These are phyloP conservation scores for Trichoderma lentiforme DNA, from an alignment of 2,329 filamentous ascomycete species.

Conservation along the genomic window DNA sequence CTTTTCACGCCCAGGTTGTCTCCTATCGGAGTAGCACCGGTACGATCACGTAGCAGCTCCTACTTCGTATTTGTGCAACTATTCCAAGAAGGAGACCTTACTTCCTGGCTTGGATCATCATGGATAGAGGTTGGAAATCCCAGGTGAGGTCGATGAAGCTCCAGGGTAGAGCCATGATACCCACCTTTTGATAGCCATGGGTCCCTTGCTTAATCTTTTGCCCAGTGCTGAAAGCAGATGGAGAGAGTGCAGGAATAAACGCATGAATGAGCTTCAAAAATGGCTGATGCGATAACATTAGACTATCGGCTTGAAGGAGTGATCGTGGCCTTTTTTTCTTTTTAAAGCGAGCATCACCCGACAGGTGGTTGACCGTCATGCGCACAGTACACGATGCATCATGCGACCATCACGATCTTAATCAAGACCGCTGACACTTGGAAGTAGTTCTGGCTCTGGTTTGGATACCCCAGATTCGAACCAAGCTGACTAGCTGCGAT, in stretches of 20 bases:
- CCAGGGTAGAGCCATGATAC: neutral
- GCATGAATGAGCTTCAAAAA: neutral
- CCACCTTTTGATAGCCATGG: neutral
- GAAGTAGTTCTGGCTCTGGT: neutral
- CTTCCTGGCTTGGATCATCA: neutral
- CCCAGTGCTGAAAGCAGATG: neutral
- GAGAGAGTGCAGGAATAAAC: neutral
- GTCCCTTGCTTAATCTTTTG: neutral
- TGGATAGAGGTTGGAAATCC: neutral
- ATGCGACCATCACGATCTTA: neutral
- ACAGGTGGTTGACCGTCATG: neutral
- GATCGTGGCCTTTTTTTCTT: neutral
- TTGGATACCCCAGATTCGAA: neutral
- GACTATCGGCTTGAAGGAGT: neutral
- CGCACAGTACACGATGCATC: neutral
- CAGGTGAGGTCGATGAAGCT: neutral
- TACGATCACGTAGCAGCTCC: neutral
- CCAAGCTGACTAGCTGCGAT: neutral
- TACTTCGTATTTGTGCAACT: neutral
- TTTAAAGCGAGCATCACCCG: neutral
- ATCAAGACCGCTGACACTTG: neutral
- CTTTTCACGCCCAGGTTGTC: neutral
- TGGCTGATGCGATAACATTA: neutral
- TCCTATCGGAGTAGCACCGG: neutral
- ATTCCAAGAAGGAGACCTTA: neutral